Percentiles rank a stretch among this genome's conserved stretches.
These are phyloP conservation scores for Coemansia sp. DNA, from an alignment of 192 early-diverging fungal species.

Conservation along the genomic window DNA sequence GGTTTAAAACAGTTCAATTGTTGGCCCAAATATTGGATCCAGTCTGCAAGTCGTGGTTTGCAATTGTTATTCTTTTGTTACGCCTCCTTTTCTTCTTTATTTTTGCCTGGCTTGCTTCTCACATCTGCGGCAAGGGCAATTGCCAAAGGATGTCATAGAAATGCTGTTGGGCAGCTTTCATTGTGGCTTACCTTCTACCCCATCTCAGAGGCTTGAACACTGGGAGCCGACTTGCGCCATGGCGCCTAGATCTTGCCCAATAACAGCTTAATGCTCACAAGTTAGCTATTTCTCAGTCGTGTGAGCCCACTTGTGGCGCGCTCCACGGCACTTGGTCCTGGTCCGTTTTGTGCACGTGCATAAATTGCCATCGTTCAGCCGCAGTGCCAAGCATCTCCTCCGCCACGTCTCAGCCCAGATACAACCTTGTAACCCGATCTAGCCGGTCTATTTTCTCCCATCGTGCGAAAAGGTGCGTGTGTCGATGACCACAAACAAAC, in stretches of 20 bases:
- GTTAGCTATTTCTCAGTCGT: not conserved
- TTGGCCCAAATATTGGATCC: not conserved
- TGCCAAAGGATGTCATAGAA: not conserved
- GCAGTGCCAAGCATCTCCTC: not conserved
- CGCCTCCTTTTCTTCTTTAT: not conserved
- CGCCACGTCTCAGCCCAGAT: not conserved
- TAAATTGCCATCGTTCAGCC: slow-evolving; percentile 3
- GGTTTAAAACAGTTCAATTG: not conserved
- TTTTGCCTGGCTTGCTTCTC: not conserved
- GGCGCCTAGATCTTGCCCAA: not conserved
- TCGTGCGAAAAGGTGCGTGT: not conserved
- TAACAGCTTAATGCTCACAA: not conserved
- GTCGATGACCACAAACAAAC: not conserved
- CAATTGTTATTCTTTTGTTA: not conserved
- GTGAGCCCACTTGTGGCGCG: not conserved
- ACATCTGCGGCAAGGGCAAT: not conserved
- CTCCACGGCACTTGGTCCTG: not conserved
- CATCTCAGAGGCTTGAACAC: not conserved
- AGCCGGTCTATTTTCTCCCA: not conserved
- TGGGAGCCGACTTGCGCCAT: not conserved
- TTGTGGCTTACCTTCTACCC: not conserved
- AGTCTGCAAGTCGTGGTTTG: not conserved
- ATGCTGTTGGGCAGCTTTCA: not conserved
- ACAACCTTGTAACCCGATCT: not conserved
- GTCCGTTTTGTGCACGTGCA: not conserved